A percentile compares a stretch with the other conserved stretches of the same genome.
These are phyloP conservation scores for Pilasporangium apinafurcum DNA, from an alignment of 352 stramenopile species.

Conservation along the genomic window DNA sequence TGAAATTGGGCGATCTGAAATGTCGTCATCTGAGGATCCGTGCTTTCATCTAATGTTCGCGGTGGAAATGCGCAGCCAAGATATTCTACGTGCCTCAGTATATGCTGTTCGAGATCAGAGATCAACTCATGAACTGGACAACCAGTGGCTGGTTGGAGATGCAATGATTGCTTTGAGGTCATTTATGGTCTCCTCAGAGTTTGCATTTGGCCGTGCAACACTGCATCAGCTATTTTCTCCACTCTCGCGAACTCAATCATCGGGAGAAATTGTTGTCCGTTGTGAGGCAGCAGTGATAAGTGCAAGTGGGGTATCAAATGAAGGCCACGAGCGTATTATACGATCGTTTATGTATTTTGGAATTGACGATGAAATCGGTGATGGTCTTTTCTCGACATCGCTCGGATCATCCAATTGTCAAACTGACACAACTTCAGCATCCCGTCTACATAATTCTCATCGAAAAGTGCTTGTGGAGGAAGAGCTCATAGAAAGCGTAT, in stretches of 20 bases:
- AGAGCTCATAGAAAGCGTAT: constrained; percentile 85
- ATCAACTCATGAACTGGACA: constrained; percentile 51
- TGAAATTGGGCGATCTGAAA: constrained; percentile 71
- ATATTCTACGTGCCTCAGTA: constrained; percentile 55
- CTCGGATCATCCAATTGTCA: constrained; percentile 19
- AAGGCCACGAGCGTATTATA: constrained; percentile 57
- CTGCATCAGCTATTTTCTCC: constrained; percentile 63
- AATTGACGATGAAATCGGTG: constrained; percentile 11
- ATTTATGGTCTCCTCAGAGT: constrained; percentile 26
- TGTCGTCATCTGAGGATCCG: constrained; percentile 64
- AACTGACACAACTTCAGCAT: constrained; percentile 36
- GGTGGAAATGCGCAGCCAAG: constrained; percentile 43
- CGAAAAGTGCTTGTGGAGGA: constrained; percentile 79
- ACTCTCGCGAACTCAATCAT: constrained; percentile 48
- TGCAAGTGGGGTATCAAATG: constrained; percentile 24
- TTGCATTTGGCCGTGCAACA: constrained; percentile 18
- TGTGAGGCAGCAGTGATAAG: constrained; percentile 63
- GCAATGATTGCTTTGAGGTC: constrained; percentile 40
- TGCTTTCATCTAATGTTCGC: constrained; percentile 74
- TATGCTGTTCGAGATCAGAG: constrained; percentile 60
- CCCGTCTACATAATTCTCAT: constrained; percentile 26
- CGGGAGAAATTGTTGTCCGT: constrained; percentile 70
- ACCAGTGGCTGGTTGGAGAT: constrained; percentile 72
- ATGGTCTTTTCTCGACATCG: neutral
- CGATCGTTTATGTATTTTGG: constrained; percentile 74